Conservation (phyloP, 805 yeast genomes). For the Yamadazyma phyllophila region DNA sequence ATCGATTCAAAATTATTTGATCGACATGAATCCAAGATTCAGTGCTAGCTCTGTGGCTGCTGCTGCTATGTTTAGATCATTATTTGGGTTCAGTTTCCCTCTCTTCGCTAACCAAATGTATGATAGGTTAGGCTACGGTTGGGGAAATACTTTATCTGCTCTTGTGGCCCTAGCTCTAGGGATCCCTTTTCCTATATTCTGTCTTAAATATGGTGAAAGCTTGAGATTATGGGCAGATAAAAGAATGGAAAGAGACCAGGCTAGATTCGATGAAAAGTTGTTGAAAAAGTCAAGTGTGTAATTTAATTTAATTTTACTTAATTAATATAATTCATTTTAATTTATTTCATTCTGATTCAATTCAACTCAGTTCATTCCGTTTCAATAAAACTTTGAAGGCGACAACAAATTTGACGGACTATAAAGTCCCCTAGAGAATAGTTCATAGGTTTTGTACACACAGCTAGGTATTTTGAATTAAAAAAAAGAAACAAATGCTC, state of each 20-base stretch:
- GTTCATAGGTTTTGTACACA: no score
- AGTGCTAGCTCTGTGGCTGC: constrained; percentile 43
- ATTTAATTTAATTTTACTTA: neutral
- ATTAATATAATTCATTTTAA: neutral
- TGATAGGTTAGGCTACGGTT: constrained; percentile 32
- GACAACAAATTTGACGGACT: no score
- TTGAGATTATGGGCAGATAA: constrained; percentile 46
- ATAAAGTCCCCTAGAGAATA: no score
- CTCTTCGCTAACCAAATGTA: constrained; percentile 38
- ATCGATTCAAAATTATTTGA: constrained; percentile 35
- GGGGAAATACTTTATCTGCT: constrained; percentile 42
- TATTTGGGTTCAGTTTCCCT: constrained; percentile 40
- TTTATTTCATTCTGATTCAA: neutral
- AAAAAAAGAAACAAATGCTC: constrained; percentile 44
- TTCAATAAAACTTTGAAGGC: no score
- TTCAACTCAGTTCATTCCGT: no score
- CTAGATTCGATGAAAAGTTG: constrained; percentile 11
- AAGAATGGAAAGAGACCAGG: constrained; percentile 47
- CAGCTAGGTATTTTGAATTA: no score
- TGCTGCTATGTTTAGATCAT: constrained; percentile 39
- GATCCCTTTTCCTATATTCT: constrained; percentile 37
- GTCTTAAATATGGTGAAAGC: constrained; percentile 35
- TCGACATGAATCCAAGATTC: constrained; percentile 38
- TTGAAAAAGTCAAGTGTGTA: constrained; percentile 4
- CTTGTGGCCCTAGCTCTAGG: constrained; percentile 33